Evolutionary conservation across 371 early-diverging fungal genomes (phyloP), one percentile per base, ranked within the genome.

Genomic region (Apophysomyces ossiformis): DNA sequence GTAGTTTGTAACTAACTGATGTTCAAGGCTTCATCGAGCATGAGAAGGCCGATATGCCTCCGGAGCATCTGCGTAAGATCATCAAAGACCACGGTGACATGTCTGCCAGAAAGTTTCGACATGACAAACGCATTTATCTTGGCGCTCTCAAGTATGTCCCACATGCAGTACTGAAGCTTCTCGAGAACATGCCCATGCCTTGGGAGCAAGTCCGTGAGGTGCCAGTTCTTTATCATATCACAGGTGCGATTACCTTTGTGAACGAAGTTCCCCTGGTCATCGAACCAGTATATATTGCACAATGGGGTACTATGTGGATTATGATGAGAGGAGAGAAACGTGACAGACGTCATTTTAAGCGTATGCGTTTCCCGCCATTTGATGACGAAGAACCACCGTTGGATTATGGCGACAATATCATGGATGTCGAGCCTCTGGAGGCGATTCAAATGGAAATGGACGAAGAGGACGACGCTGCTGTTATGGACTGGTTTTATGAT

Each of bases 161-260:
- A n/a, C 97, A 98, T 68, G 97, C 99, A 4, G 95, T 99, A 12
- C 73, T 99, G 38, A 99, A 99, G 79, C 87, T 99, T 43, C 70
- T 99, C 69, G 98, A 98, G 75, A 98, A 96, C 74, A 99, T 99
- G 95, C 99, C 99, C 8, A 99, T 99, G 99, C 99, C 99, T 11
- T 99, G 99, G 99, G 99, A 99, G 79, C 94, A 96, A 73, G 92
- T 87, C 7, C 90, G 98, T 70, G 97, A 98, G 74, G 99, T 98
- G 8, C 87, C 90, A n/a, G 96, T 97, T 6, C 83, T 99, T 35
- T 99, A 99, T 76, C 99, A 99, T 74, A 94, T 98, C 41, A 96
- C 98, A 12, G 99, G 99, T 67, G 98, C 98, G 15, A 96, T 99
- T 64, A 97, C 99, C 9, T 98, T 99, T 83, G 97, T 98, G 65